These are phyloP conservation scores for Hypoxylon perforatum DNA, from an alignment of 495 filamentous ascomycete genomes.

Conservation along the genomic window DNA sequence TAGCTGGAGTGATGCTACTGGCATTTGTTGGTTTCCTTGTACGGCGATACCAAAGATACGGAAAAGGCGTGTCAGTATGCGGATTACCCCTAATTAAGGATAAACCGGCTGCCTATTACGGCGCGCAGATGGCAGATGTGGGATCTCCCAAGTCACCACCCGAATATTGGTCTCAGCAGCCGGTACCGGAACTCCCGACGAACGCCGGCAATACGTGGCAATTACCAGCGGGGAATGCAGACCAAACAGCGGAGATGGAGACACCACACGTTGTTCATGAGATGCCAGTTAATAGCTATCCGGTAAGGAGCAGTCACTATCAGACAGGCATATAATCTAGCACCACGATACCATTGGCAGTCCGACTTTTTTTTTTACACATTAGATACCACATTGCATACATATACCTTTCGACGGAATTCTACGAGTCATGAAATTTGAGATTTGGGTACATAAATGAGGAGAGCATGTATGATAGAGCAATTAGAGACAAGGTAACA, in stretches of 20 bases:
- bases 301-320: neutral
- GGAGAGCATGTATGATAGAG: neutral
- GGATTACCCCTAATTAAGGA: constrained; percentile 14
- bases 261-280: constrained; percentile 12
- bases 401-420: constrained; percentile 4
- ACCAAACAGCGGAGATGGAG: constrained; percentile 21
- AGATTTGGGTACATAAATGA: neutral
- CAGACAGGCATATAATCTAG: neutral
- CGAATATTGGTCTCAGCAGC: constrained; percentile 11
- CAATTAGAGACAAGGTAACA: neutral
- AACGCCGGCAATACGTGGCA: constrained; percentile 14
- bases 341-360: constrained; percentile 2
- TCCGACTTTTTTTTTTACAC: neutral
- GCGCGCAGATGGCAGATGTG: neutral
- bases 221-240: constrained; percentile 2
- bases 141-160: constrained; percentile 5
- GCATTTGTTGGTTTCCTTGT: constrained; percentile 3
- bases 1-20: constrained; percentile 8
- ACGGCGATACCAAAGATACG: constrained; percentile 15
- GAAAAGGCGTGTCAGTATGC: constrained; percentile 20
- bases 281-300: constrained; percentile 13
- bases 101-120: constrained; percentile 20
- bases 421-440: constrained; percentile 1
- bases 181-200: constrained; percentile 8
- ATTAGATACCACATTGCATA: constrained; percentile 19